Evolutionary conservation across 2,329 filamentous ascomycete species (phyloP), one percentile per base, ranked within the genome.

Genomic region (Graphiopsis chlorocephala): DNA sequence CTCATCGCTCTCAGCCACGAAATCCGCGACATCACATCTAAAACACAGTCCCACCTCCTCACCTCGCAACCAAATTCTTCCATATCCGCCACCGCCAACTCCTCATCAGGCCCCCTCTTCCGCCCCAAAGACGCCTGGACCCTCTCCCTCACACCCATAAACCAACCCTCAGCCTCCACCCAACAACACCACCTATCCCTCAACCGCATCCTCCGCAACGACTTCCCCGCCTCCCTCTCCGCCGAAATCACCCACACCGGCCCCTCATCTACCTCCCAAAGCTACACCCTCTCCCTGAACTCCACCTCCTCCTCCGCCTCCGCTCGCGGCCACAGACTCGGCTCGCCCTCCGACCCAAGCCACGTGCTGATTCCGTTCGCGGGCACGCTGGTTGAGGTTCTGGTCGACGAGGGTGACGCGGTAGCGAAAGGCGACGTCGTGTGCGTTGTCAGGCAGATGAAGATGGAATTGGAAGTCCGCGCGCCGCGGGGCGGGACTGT

Each of bases 381-480:
- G 0, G 87, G 86, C 0, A 86, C 84, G 65, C 68, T 89, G 28
- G 82, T 88, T 1, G 86, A 89, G 71, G 76, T 89, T 0, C 70
- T 85, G 2, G 84, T 88, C 0, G 79, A 84, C 6, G 79, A 80
- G 4, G 84, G 84, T 0, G 83, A 86, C 65, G 68, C 72, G 7
- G 75, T 86, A 0, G 73, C 72, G 23, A 77, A 82, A 66, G 84
- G 85, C 1, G 82, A 88, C 45, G 75, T 83, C 0, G 77, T 89
- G 68, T 84, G 78, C 8, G 85, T 89, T 20, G 82, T 89, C 23
- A 84, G 85, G 73, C 86, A 89, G 74, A 88, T 88, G 86, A 89
- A 89, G 75, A 89, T 89, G 86, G 87, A 89, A 68, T 74, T 89
- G n/a, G 87, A 89, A 69, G 82, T 89, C 2, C 74, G 87, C 25